Conservation (phyloP, 495 filamentous ascomycete species). For the Tuber umbilicatum region DNA sequence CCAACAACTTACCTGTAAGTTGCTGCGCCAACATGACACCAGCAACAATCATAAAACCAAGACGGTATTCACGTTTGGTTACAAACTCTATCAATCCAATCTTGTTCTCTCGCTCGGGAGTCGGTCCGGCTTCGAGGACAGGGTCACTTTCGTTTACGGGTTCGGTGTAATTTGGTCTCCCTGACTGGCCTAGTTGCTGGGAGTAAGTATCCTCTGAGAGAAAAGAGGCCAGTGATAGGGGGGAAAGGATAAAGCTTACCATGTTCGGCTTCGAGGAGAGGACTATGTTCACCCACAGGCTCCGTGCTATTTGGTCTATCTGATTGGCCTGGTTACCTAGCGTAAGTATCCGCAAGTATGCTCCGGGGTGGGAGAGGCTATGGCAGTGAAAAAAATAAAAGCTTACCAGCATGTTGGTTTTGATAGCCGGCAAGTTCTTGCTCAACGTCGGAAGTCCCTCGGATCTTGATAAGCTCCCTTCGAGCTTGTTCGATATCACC, state of each 20-base stretch:
- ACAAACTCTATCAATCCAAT: conserved; percentile 22
- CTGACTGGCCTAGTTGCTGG: background rate
- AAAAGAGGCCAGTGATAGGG: background rate
- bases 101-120: conserved; percentile 10
- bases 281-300: too few relatives aligned
- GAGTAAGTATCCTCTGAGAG: background rate
- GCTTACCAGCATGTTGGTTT: conserved; percentile 16
- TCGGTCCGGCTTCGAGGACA: conserved; percentile 41
- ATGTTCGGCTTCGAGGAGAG: conserved; percentile 39
- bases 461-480: conserved; percentile 61
- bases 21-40: conserved; percentile 90
- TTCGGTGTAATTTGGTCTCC: background rate
- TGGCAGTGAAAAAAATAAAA: too few relatives aligned
- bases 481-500: conserved; percentile 56
- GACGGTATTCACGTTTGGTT: conserved; percentile 53
- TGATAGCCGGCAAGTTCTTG: conserved; percentile 59
- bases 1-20: too few relatives aligned
- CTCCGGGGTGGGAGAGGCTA: background rate
- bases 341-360: conserved; percentile 7
- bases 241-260: too few relatives aligned
- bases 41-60: conserved; percentile 74
- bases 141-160: conserved; percentile 46
- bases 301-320: too few relatives aligned
- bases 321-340: too few relatives aligned
- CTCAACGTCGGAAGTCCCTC: conserved; percentile 65